Evolutionary conservation across 2,329 filamentous ascomycete genomes (phyloP).

Genomic region (Fusarium tricinctum): DNA sequence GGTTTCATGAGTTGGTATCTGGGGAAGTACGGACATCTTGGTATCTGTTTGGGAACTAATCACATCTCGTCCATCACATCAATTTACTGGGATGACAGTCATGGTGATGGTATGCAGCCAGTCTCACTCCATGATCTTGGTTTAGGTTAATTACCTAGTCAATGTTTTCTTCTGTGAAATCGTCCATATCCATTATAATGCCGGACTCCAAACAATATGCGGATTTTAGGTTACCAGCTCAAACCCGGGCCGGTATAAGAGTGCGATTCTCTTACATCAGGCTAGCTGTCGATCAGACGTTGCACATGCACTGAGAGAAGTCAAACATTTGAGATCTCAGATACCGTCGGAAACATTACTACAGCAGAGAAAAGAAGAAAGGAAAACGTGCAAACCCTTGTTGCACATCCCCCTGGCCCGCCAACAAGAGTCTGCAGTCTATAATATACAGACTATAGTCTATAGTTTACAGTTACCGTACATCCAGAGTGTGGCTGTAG

Average conservation of each 20-base stretch:
- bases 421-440: slow-evolving; percentile 3
- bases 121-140: neutral
- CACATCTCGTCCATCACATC: slow-evolving; percentile 44
- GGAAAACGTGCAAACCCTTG: slow-evolving; percentile 44
- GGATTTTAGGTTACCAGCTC: slow-evolving; percentile 30
- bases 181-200: slow-evolving; percentile 3
- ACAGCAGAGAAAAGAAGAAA: slow-evolving; percentile 7
- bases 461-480: slow-evolving; percentile 13
- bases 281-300: slow-evolving; percentile 45
- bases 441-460: neutral
- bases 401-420: slow-evolving; percentile 48
- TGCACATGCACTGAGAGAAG: slow-evolving; percentile 36
- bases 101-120: slow-evolving; percentile 24
- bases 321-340: slow-evolving; percentile 40
- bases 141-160: neutral
- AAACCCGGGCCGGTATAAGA: slow-evolving; percentile 45
- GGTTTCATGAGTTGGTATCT: slow-evolving; percentile 24
- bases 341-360: slow-evolving; percentile 28
- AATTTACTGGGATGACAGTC: slow-evolving; percentile 17
- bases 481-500: neutral
- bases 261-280: slow-evolving; percentile 37
- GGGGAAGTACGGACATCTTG: neutral
- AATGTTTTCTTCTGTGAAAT: slow-evolving; percentile 20
- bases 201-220: slow-evolving; percentile 16
- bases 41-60: slow-evolving; percentile 18